Conservation (phyloP, 2,329 filamentous ascomycete genomes). For the Bipolaris gigantea region DNA sequence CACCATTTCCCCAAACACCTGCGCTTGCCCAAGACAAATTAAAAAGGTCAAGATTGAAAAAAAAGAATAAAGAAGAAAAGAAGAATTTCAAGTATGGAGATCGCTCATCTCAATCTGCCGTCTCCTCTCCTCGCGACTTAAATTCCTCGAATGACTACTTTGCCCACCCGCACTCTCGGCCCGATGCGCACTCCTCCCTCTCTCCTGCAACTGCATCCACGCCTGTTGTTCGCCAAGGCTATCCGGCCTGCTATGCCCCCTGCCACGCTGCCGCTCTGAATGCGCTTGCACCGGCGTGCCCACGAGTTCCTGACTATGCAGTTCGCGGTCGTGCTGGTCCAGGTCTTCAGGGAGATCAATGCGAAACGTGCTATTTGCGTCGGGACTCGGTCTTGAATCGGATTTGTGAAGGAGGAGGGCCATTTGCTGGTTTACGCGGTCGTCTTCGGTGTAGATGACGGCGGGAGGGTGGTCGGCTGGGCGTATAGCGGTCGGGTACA, state of each 20-base stretch:
- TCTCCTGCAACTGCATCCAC: conserved; percentile 35
- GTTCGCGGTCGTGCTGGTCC: conserved; percentile 29
- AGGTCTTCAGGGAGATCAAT: conserved; percentile 46
- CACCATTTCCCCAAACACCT: neutral
- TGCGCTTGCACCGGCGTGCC: conserved; percentile 32
- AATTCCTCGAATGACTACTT: conserved; percentile 37
- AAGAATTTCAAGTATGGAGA: conserved; percentile 9
- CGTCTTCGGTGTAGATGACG: conserved; percentile 49
- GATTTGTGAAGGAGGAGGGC: conserved; percentile 49
- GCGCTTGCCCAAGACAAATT: neutral
- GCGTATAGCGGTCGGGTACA: conserved; percentile 47
- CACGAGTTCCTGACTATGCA: conserved; percentile 36
- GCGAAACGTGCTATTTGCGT: conserved; percentile 47
- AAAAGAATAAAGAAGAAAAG: too few relatives aligned
- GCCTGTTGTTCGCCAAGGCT: conserved; percentile 35
- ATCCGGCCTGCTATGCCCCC: conserved; percentile 32
- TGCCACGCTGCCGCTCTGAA: conserved; percentile 25
- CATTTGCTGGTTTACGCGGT: conserved; percentile 55
- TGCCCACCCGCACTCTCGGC: conserved; percentile 27
- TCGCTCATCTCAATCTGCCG: conserved; percentile 47
- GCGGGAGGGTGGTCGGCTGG: conserved; percentile 31
- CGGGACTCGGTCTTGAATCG: conserved; percentile 37
- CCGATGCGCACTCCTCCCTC: conserved; percentile 33
- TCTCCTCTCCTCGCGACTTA: conserved; percentile 46
- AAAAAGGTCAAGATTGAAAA: neutral